Evolutionary conservation across 441 rosid genomes (phyloP).

Genomic region (Flueggea neowawraea): DNA sequence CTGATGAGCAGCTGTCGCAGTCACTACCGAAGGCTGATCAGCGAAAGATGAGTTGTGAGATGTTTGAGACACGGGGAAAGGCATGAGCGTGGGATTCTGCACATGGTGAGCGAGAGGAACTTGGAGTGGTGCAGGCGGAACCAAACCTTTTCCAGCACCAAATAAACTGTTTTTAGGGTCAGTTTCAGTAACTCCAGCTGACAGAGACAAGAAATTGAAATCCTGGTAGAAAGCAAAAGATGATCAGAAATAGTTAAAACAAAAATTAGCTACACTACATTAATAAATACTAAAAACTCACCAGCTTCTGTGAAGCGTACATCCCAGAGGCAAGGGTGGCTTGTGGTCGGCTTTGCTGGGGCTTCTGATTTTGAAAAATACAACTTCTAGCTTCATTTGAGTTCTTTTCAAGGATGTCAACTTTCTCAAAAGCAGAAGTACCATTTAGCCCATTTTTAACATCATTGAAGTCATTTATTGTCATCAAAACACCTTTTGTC

Average conservation of each 20-base stretch:
- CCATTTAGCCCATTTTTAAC: slow-evolving; percentile 25
- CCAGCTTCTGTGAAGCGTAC: slow-evolving; percentile 43
- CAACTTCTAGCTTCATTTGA: slow-evolving; percentile 24
- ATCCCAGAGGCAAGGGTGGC: slow-evolving; percentile 21
- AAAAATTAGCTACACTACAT: background rate
- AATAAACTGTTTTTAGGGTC: slow-evolving; percentile 21
- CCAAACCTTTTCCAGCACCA: slow-evolving; percentile 26
- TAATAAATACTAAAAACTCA: slow-evolving; percentile 16
- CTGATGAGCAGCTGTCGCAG: slow-evolving; percentile 55
- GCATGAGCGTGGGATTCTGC: slow-evolving; percentile 34
- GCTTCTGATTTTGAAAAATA: slow-evolving; percentile 19
- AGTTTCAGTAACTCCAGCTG: slow-evolving; percentile 29
- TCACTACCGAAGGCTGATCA: slow-evolving; percentile 36
- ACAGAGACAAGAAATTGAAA: slow-evolving; percentile 60
- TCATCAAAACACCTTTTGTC: slow-evolving; percentile 27
- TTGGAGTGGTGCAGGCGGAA: slow-evolving; percentile 32
- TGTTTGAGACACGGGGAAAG: slow-evolving; percentile 30
- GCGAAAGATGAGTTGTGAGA: slow-evolving; percentile 31
- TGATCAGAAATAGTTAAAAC: slow-evolving; percentile 4
- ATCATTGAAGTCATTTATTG: slow-evolving; percentile 23
- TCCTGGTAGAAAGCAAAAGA: slow-evolving; percentile 37
- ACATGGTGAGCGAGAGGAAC: slow-evolving; percentile 29
- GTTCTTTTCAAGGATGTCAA: slow-evolving; percentile 17
- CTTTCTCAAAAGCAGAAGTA: slow-evolving; percentile 12
- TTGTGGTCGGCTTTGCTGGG: slow-evolving; percentile 25